Evolutionary conservation across 306 rosid species (phyloP).

Genomic region (Casuarina equisetifolia): DNA sequence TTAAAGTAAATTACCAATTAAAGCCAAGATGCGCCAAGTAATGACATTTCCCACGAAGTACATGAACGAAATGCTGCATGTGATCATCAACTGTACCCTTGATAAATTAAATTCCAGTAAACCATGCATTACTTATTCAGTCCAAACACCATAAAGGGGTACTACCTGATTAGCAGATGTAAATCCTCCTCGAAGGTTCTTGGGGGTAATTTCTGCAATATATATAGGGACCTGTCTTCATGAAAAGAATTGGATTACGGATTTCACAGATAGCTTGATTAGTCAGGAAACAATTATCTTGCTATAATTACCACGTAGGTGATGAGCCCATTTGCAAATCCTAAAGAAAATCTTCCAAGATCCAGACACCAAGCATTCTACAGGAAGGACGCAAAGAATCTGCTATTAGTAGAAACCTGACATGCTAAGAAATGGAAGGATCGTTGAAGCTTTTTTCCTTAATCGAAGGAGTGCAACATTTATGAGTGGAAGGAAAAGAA

Average conservation of each 20-base stretch:
- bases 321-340: slow-evolving; percentile 79
- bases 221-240: slow-evolving; percentile 61
- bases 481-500: neutral
- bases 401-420: neutral
- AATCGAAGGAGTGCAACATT: neutral
- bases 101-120: neutral
- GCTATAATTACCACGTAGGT: slow-evolving; percentile 59
- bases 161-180: slow-evolving; percentile 63
- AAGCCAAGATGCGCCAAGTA: slow-evolving; percentile 55
- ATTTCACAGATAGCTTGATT: neutral
- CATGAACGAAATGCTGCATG: slow-evolving; percentile 56
- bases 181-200: slow-evolving; percentile 69
- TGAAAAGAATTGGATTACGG: slow-evolving; percentile 2
- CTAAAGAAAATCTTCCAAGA: slow-evolving; percentile 67
- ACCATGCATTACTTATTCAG: slow-evolving; percentile 12
- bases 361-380: slow-evolving; percentile 75
- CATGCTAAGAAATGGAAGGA: too few species aligned
- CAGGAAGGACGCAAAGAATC: slow-evolving; percentile 28
- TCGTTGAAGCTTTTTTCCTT: neutral
- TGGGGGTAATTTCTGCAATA: slow-evolving; percentile 72
- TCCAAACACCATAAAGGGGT: neutral
- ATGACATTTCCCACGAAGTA: slow-evolving; percentile 58
- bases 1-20: slow-evolving; percentile 37
- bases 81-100: slow-evolving; percentile 57
- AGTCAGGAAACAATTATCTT: neutral